A percentile compares a stretch with the other conserved stretches of the same genome.
These are phyloP conservation scores for Linum trigynum DNA, from an alignment of 345 rosid species.

Conservation along the genomic window DNA sequence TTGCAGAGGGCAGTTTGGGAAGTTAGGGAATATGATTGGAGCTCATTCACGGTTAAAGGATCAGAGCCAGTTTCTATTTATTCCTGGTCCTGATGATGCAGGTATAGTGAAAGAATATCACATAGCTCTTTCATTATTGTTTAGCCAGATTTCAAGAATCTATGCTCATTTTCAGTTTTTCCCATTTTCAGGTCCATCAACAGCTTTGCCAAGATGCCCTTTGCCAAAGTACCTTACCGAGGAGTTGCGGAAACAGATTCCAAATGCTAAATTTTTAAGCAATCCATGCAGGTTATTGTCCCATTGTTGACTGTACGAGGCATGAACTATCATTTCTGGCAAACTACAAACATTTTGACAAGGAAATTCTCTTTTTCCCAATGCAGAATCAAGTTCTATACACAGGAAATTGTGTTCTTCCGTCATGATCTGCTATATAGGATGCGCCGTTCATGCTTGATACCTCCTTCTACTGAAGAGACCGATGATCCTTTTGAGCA, in stretches of 20 bases:
- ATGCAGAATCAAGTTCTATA: constrained; percentile 73
- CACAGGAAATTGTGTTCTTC: constrained; percentile 87
- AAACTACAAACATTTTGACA: constrained; percentile 6
- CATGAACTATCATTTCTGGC: neutral
- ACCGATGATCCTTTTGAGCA: constrained; percentile 75
- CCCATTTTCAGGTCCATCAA: constrained; percentile 69
- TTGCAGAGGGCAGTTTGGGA: constrained; percentile 59
- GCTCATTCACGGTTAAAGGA: constrained; percentile 70
- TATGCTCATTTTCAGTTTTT: constrained; percentile 28
- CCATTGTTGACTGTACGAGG: neutral
- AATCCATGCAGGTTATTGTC: constrained; percentile 87
- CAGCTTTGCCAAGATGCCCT: constrained; percentile 66
- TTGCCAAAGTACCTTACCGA: constrained; percentile 67
- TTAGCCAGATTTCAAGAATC: neutral
- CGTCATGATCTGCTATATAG: constrained; percentile 77
- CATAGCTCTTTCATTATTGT: neutral
- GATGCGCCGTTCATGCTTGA: constrained; percentile 88
- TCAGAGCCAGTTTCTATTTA: constrained; percentile 69
- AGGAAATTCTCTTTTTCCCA: constrained; percentile 10
- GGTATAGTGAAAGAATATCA: constrained; percentile 32
- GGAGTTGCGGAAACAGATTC: constrained; percentile 58
- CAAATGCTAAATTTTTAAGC: constrained; percentile 73
- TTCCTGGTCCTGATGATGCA: constrained; percentile 90
- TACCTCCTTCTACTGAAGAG: constrained; percentile 78
- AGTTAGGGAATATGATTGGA: constrained; percentile 69